phyloP scores from a whole-genome alignment of 257 asterid genomes.

The Forsythia suspensa region DNA sequence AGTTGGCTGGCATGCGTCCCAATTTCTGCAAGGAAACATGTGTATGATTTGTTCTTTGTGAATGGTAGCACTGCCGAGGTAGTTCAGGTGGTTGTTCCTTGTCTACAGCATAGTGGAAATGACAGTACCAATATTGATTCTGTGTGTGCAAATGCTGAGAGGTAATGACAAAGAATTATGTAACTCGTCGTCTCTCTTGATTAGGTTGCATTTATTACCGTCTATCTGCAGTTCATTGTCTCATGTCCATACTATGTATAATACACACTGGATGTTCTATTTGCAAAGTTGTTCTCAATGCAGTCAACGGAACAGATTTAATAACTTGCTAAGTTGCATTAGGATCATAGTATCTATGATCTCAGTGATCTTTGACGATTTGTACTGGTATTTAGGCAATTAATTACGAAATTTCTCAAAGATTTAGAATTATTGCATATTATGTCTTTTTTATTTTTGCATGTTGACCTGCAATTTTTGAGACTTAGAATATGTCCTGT shows the following conservation, averaged over 20 bases:
- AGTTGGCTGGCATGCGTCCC: slow-evolving; percentile 91
- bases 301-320: background rate
- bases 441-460: background rate
- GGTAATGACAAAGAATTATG: slow-evolving; percentile 44
- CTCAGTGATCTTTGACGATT: background rate
- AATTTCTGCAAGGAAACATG: slow-evolving; percentile 68
- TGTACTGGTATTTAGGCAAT: slow-evolving; percentile 2
- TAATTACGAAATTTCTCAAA: background rate
- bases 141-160: slow-evolving; percentile 76
- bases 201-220: background rate
- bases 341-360: background rate
- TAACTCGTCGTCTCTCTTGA: background rate
- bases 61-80: slow-evolving; percentile 63
- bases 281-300: background rate
- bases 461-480: slow-evolving; percentile 4
- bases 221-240: background rate
- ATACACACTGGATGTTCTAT: background rate
- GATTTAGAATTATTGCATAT: background rate
- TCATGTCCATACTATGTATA: slow-evolving; percentile 3
- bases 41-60: slow-evolving; percentile 76
- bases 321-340: background rate
- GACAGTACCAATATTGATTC: slow-evolving; percentile 41
- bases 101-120: slow-evolving; percentile 55
- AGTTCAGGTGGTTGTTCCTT: slow-evolving; percentile 72
- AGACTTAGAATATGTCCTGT: background rate